Evolutionary conservation across 805 yeast species (phyloP), one percentile per base, ranked within the genome.

Genomic region (Barnettozyma vustinii): DNA sequence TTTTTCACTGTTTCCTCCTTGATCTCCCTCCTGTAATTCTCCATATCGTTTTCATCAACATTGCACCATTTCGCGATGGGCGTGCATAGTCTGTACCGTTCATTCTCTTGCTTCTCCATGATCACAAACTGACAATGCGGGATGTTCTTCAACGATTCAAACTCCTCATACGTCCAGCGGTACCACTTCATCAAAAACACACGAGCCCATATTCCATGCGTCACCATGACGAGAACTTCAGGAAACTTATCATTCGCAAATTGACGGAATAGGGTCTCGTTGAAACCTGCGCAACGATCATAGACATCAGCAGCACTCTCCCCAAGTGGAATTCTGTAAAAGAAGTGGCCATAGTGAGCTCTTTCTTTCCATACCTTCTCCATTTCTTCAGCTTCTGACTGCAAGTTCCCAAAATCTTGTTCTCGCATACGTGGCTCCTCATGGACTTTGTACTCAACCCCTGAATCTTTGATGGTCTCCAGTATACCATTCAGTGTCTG

Each of bases 301-400:
- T 81, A 91, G 9, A 91, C 97, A 65, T 91, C 97, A 0, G 97
- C 97, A 0, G 97, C 97, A 58, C 94, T 84, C 65, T 91, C 97
- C 10, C 97, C 97, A 59, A 86, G 82, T 5, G 96, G 96, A 27
- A 91, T 91, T 48, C 97, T 68, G 64, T 86, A 91, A 65, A 91
- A 91, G 60, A 84, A 84, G 64, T 83, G 87, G 0, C 97, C 97
- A 67, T 91, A 91, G 52, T 81, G 79, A 0, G 96, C 91, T 42
- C 97, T 69, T 58, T 87, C 96, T 48, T 76, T 75, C 89, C 96
- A 84, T 32, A 89, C 84, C 56, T 74, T 72, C 56, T 83, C 84
- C 96, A 90, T 90, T 55, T 80, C 86, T 48, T 79, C 81, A 1
- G 80, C 76, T 0, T 83, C 76, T 48, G 85, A 80, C 68, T 90